Evolutionary conservation across 1,139 yeast species (phyloP), one percentile per base, ranked within the genome.

Genomic region (Saccharomyces hybrid): DNA sequence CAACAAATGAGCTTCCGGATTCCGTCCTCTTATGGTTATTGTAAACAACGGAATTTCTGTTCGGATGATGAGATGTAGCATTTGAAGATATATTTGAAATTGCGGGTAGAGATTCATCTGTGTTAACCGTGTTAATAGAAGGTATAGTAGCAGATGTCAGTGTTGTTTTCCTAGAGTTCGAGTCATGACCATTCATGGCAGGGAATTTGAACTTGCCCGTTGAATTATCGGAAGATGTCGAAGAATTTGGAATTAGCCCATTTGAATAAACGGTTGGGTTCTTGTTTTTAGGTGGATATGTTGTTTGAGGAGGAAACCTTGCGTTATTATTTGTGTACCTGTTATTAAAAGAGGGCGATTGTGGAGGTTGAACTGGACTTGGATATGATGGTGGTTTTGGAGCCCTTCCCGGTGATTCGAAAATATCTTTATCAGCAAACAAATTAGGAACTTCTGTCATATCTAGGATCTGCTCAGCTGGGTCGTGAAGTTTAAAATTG

Each of bases 351-450:
- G 55, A 47, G 2, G 71, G 71, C 1, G 72, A 68, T 46, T 57
- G 54, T 2, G 64, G 66, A 13, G 71, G 70, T 55, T 62, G 71
- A 3, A 77, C 75, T 1, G 82, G 82, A 51, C 78, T 77, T 48
- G 78, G 75, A 49, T 72, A 74, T 2, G 73, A 65, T 3, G 85
- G 85, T 9, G 84, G 84, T 53, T 75, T 76, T 0, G 87, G 88
- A 0, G 86, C 84, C 60, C 71, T 79, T 65, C 88, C 75, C 19
- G 88, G 88, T 0, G 88, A 82, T 47, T 74, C 68, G 62, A 83
- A 82, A 8, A 63, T 54, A 13, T 56, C 58, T 23, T 60, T 60
- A 48, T 58, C 58, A 9, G 57, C 32, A n/a, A 46, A 23, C 14
- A 52, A 55, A 19, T 49, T 51, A 48, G 49, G 61, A 54, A 38